Conservation (phyloP, 164 flowering plant genomes). For the Magnolia sinica region DNA sequence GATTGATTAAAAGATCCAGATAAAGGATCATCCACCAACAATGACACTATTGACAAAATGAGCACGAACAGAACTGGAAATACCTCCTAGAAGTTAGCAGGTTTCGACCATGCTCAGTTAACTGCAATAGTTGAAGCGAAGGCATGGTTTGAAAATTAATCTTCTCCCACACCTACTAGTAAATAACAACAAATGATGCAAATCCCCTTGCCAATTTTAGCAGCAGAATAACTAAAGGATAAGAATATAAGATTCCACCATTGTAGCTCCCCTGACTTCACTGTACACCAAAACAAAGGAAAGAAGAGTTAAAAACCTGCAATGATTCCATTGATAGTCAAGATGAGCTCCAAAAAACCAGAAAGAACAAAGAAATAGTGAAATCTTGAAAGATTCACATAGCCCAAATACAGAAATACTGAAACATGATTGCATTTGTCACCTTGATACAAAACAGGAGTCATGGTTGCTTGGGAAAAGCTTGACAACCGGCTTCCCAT, state of each 20-base stretch:
- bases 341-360: background rate
- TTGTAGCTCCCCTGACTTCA: background rate
- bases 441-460: background rate
- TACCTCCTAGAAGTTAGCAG: constrained; percentile 82
- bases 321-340: background rate
- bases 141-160: constrained; percentile 43
- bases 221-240: background rate
- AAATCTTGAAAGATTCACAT: background rate
- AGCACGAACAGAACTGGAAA: constrained; percentile 3
- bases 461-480: background rate
- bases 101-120: constrained; percentile 81
- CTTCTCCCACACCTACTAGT: constrained; percentile 2
- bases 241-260: constrained; percentile 3
- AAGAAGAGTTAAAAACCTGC: background rate
- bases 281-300: constrained; percentile 5
- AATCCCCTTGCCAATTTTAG: constrained; percentile 3
- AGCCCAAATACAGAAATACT: background rate
- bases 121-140: constrained; percentile 83
- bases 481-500: background rate
- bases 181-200: constrained; percentile 1
- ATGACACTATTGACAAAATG: background rate
- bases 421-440: background rate
- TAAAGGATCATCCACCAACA: background rate
- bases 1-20: background rate
- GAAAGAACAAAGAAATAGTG: background rate